Percentiles rank a stretch among this genome's conserved stretches.
Evolutionary conservation across 805 yeast genomes (phyloP).

Genomic region (Hemisphaericaspora nanyangensis): DNA sequence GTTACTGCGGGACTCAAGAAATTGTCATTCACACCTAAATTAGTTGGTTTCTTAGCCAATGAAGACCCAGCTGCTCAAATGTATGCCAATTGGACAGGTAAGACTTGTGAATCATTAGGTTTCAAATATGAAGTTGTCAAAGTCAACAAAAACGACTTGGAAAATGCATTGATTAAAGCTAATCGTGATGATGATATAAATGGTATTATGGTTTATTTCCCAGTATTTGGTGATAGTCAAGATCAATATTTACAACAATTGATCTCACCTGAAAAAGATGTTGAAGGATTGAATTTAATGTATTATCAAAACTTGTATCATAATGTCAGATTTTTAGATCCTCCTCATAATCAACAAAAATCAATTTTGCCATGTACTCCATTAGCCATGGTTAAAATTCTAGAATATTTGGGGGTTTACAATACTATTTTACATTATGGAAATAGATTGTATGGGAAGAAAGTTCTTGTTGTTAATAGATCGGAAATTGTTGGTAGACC

Average conservation of each 20-base stretch:
- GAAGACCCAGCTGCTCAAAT: conserved; percentile 90
- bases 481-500: conserved; percentile 98
- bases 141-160: conserved; percentile 77
- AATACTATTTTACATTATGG: conserved; percentile 81
- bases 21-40: conserved; percentile 58
- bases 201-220: conserved; percentile 97
- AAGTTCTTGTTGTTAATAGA: conserved; percentile 84
- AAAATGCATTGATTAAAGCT: conserved; percentile 77
- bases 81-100: conserved; percentile 96
- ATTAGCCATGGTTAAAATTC: conserved; percentile 85
- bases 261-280: conserved; percentile 88
- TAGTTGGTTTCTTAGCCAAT: conserved; percentile 92
- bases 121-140: conserved; percentile 75
- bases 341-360: conserved; percentile 60
- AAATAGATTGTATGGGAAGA: conserved; percentile 89
- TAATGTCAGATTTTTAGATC: conserved; percentile 80
- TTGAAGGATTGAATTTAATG: conserved; percentile 88
- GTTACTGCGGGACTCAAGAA: conserved; percentile 52
- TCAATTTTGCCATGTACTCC: conserved; percentile 96
- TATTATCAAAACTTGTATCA: conserved; percentile 95
- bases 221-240: conserved; percentile 92
- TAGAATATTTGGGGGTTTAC: conserved; percentile 87
- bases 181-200: conserved; percentile 71
- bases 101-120: conserved; percentile 83
- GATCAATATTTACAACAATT: conserved; percentile 95